A percentile compares a stretch with the other conserved stretches of the same genome.
These are phyloP conservation scores for Dothideomycetidae sp. DNA, from an alignment of 2,329 filamentous ascomycete genomes.

Conservation along the genomic window DNA sequence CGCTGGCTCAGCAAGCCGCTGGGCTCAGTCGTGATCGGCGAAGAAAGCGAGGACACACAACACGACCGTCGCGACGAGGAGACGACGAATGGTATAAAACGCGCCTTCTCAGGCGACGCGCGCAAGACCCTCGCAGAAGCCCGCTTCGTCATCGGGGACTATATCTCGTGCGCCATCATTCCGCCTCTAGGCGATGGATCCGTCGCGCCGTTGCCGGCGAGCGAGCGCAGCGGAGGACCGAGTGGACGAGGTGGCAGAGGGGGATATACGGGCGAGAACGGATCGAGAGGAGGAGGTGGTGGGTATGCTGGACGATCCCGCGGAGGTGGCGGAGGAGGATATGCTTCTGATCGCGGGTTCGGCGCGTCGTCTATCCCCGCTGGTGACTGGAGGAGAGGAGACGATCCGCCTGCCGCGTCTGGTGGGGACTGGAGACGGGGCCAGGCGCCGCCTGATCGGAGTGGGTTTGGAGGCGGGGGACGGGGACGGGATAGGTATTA, in stretches of 20 bases:
- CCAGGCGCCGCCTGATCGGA: too few relatives aligned
- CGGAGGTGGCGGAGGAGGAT: constrained; percentile 15
- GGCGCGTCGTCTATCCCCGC: constrained; percentile 18
- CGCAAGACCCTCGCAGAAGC: constrained; percentile 62
- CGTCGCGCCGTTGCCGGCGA: constrained; percentile 48
- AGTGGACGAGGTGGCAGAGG: constrained; percentile 23
- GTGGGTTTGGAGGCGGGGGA: too few relatives aligned
- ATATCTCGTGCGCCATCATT: constrained; percentile 67
- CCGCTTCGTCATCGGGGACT: constrained; percentile 80
- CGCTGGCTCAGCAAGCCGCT: constrained; percentile 68
- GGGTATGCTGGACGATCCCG: constrained; percentile 16
- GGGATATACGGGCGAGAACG: constrained; percentile 22
- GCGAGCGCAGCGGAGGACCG: constrained; percentile 30
- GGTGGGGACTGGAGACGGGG: too few relatives aligned
- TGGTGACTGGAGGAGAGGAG: constrained; percentile 28
- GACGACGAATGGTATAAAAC: constrained; percentile 24
- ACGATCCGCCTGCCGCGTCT: too few relatives aligned
- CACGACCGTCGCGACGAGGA: constrained; percentile 14
- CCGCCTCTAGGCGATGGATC: constrained; percentile 61
- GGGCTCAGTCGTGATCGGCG: constrained; percentile 63
- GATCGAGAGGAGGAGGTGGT: constrained; percentile 13
- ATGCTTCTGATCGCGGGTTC: constrained; percentile 15
- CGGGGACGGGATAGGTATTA: too few relatives aligned
- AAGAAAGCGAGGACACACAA: constrained; percentile 23
- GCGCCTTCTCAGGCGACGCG: constrained; percentile 41